These are phyloP conservation scores for Cenchrus purpureus DNA, from an alignment of 176 grass and related monocot genomes.

Conservation along the genomic window DNA sequence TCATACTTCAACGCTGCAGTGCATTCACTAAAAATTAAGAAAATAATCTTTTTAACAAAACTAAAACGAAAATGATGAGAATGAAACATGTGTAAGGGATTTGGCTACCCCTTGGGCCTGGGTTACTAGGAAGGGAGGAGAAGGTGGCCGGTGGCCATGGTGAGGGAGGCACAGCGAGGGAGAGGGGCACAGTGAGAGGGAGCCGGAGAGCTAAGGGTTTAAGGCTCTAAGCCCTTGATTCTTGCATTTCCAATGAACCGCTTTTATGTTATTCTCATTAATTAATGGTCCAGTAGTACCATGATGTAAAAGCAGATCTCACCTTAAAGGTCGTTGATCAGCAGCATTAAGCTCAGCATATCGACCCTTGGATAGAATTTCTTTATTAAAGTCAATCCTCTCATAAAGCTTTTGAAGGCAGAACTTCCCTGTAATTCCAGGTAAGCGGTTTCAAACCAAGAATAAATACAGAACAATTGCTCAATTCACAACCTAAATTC, in stretches of 20 bases:
- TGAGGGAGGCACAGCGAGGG: too few species aligned
- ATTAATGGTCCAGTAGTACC: neutral
- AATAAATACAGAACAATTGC: slow-evolving; percentile 34
- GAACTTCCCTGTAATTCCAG: slow-evolving; percentile 76
- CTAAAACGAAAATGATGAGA: slow-evolving; percentile 29
- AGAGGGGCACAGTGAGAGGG: too few species aligned
- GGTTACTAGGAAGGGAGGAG: too few species aligned
- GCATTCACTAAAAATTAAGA: neutral
- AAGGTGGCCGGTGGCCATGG: too few species aligned
- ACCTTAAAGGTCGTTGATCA: slow-evolving; percentile 88
- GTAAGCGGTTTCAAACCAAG: slow-evolving; percentile 33
- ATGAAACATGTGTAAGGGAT: neutral
- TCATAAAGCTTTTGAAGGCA: slow-evolving; percentile 85
- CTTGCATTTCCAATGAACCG: neutral
- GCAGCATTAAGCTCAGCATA: slow-evolving; percentile 84
- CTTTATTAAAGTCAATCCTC: slow-evolving; percentile 90
- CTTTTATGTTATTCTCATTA: slow-evolving; percentile 20
- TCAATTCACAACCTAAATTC: neutral
- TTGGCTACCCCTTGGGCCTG: too few species aligned
- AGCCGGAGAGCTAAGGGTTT: too few species aligned
- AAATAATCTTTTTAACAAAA: slow-evolving; percentile 15
- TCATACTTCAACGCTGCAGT: neutral
- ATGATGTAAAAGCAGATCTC: neutral
- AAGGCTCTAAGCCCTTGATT: too few species aligned
- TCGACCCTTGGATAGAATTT: slow-evolving; percentile 84